Base-by-base conservation (phyloP, 805 yeast genomes). In the Candida mattraensis region DNA sequence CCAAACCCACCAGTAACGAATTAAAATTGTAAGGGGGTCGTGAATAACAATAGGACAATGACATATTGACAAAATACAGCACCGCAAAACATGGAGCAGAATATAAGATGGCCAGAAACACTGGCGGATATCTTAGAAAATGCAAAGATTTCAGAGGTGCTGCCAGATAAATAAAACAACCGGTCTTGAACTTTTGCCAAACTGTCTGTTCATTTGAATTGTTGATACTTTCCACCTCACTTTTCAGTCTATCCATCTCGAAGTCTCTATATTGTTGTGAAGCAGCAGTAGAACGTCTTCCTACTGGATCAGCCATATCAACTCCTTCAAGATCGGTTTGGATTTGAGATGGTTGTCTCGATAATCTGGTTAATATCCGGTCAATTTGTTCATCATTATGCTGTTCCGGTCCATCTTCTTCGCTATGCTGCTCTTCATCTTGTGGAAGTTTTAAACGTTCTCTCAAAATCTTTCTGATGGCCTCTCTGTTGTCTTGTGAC, bases 11-110 rank as follows among this genome's bases (percentile, higher is more conserved):
- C 37, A 80, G 68, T 31, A 85, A 60, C 0, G 84, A 61, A 21
- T 67, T 63, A 67, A 83, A 87, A 50, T 78, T 75, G 58, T 87
- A 87, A 3, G 96, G 96, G 0, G 63, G 58, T 14, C 70, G 51
- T 0, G 84, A 64, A 58, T 78, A 87, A 34, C 69, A 70, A 50
- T 74, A 72, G 30, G 89, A 71, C 27, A 87, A 65, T 4, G 91
- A 71, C 74, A 86, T 70, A 61, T 87, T 87, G 51, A 85, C 76
- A 44, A 83, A 76, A 54, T 86, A 87, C 13, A 84, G 60, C 11
- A 76, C 74, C 3, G 79, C 79, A 61, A 85, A 87, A 30, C 84
- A 74, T n/a, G 81, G 73, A 1, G 87, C 76, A 2, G 89, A 78
- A 53, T 77, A 85, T 1, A 67, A 53, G 22, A 86, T 72, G 5